Base-by-base conservation (phyloP, 306 rosid genomes). In the Aeschynomene evenia region DNA sequence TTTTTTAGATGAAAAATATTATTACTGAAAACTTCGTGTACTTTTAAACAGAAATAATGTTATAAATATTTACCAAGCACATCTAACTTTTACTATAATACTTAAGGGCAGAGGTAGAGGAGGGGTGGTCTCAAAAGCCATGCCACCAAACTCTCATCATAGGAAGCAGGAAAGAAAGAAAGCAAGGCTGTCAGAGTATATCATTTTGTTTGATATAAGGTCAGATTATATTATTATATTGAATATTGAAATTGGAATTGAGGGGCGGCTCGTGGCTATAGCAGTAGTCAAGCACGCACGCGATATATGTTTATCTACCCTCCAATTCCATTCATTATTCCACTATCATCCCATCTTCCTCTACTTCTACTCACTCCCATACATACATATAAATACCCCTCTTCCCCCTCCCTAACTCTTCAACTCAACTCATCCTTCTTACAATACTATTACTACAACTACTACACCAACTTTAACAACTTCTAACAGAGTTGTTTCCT, bases 221-320 rank as follows among this genome's bases (percentile, higher is more conserved):
- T n/a, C n/a, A n/a, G n/a, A n/a, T n/a, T n/a, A n/a, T n/a, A n/a
- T n/a, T n/a, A n/a, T n/a, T n/a, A n/a, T 49, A 5, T 19, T 49
- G 55, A 52, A 52, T 10, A 51, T 20, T 9, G n/a, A 51, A 20
- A 3, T 51, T 58, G n/a, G 48, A 45, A 45, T n/a, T n/a, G n/a
- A n/a, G n/a, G n/a, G n/a, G 0, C 4, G 2, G 1, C 4, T 45
- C 43, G 2, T 45, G 21, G 1, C 51, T n/a, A 45, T 15, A 14
- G 14, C 2, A 15, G 20, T 14, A 7, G 51, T 48, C 64, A 75
- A 28, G 63, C 87, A 83, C 84, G 82, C 80, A 80, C n/a, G n/a
- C n/a, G n/a, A n/a, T n/a, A n/a, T n/a, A 76, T 46, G 4, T 22
- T 22, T 61, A 80, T 15, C 81, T 80, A 68, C 76, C 70, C 15